Evolutionary conservation across 345 rosid species (phyloP).

Genomic region (Populus ilicifolia): DNA sequence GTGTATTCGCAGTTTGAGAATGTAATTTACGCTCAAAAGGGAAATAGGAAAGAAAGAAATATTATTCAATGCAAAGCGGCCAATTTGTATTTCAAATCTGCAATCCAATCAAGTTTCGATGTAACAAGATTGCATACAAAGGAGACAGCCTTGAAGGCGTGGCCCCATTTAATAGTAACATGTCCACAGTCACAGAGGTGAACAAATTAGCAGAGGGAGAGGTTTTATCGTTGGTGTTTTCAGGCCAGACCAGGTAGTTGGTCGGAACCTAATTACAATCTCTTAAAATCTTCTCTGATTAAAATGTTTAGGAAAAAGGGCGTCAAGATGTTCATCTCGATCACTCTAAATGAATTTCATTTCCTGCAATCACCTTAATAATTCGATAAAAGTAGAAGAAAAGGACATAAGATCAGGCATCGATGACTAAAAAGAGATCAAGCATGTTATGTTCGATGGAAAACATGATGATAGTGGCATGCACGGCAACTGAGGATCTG

Average conservation of each 20-base stretch:
- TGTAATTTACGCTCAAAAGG: slow-evolving; percentile 11
- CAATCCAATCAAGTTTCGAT: background rate
- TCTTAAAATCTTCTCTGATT: background rate
- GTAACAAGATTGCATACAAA: background rate
- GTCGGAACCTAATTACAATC: background rate
- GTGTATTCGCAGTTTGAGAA: slow-evolving; percentile 4
- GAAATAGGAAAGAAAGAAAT: slow-evolving; percentile 12
- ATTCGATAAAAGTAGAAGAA: background rate
- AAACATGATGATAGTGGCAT: background rate
- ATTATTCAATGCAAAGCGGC: slow-evolving; percentile 1
- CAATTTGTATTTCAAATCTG: background rate
- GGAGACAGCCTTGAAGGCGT: background rate
- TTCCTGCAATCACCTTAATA: background rate
- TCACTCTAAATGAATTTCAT: background rate
- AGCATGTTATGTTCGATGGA: background rate
- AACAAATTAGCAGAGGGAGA: background rate
- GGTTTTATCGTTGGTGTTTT: background rate
- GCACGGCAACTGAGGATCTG: background rate
- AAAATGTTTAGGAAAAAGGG: background rate
- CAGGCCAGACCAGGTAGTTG: background rate
- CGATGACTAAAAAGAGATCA: background rate
- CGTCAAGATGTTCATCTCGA: background rate
- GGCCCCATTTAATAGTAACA: background rate
- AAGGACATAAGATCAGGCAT: too few relatives aligned
- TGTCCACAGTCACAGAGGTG: background rate